These are phyloP conservation scores for Aschersonia sp. DNA, from an alignment of 2,329 filamentous ascomycete genomes.

Conservation along the genomic window DNA sequence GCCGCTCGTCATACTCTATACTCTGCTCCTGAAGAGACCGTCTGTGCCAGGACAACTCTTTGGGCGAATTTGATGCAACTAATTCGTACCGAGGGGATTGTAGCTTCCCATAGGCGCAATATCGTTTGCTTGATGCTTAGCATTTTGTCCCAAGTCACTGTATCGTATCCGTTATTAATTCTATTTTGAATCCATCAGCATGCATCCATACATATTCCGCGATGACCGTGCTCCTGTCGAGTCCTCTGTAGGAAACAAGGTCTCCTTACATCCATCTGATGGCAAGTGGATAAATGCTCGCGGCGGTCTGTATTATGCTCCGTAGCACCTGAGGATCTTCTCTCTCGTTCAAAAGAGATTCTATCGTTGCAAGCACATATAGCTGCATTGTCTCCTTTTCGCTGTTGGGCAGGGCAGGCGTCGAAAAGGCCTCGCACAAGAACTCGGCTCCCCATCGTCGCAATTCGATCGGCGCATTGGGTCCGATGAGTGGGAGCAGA, in stretches of 20 bases:
- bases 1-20: conserved; percentile 53
- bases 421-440: conserved; percentile 88
- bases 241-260: conserved; percentile 7
- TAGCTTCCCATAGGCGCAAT: conserved; percentile 73
- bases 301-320: conserved; percentile 73
- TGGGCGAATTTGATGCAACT: conserved; percentile 98
- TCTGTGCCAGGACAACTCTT: conserved; percentile 83
- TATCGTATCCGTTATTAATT: conserved; percentile 75
- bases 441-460: conserved; percentile 96
- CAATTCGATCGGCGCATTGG: conserved; percentile 60
- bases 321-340: conserved; percentile 73
- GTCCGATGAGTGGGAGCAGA: conserved; percentile 80
- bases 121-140: conserved; percentile 79
- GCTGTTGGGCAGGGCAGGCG: conserved; percentile 61
- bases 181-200: conserved; percentile 28
- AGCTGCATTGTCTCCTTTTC: conserved; percentile 72
- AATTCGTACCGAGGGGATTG: conserved; percentile 62
- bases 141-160: conserved; percentile 76
- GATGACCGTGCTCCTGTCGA: no score
- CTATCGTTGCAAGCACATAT: conserved; percentile 64
- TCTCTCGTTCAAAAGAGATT: conserved; percentile 51
- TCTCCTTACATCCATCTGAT: conserved; percentile 84
- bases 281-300: conserved; percentile 85
- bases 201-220: conserved; percentile 5
- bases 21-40: conserved; percentile 66